These are phyloP conservation scores for Plasmodium gallinaceum DNA, from an alignment of 169 alveolate genomes.

Conservation along the genomic window DNA sequence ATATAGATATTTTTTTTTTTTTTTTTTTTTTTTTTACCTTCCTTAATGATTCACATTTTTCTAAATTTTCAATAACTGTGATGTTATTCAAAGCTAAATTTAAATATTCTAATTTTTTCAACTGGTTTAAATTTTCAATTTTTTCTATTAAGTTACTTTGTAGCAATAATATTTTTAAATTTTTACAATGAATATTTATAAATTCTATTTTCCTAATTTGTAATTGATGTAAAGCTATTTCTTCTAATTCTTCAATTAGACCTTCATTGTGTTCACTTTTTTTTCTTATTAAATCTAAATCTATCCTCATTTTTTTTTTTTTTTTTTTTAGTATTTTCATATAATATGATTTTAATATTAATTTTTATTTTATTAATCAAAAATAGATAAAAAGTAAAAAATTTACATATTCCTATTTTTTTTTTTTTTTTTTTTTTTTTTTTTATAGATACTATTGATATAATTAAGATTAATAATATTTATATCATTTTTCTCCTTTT, in stretches of 20 bases:
- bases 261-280: constrained; percentile 94
- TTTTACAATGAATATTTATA: constrained; percentile 90
- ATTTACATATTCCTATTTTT: too few species aligned
- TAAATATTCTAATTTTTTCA: constrained; percentile 91
- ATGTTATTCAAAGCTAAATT: constrained; percentile 92
- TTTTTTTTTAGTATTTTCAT: neutral
- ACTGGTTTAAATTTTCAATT: constrained; percentile 88
- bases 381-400: too few species aligned
- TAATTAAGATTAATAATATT: too few species aligned
- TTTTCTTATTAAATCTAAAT: constrained; percentile 86
- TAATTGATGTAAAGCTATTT: constrained; percentile 88
- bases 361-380: too few species aligned
- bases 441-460: too few species aligned
- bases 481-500: too few species aligned
- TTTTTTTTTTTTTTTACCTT: constrained; percentile 44
- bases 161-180: constrained; percentile 89
- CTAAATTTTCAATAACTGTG: constrained; percentile 88
- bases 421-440: too few species aligned
- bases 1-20: neutral
- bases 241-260: constrained; percentile 90
- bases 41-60: constrained; percentile 89
- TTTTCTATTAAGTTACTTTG: constrained; percentile 91
- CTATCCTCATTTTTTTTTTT: constrained; percentile 57
- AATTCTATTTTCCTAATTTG: constrained; percentile 89
- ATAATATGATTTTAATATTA: too few species aligned